Conservation (phyloP, 352 stramenopile species). For the Thalassiosira sp. region DNA sequence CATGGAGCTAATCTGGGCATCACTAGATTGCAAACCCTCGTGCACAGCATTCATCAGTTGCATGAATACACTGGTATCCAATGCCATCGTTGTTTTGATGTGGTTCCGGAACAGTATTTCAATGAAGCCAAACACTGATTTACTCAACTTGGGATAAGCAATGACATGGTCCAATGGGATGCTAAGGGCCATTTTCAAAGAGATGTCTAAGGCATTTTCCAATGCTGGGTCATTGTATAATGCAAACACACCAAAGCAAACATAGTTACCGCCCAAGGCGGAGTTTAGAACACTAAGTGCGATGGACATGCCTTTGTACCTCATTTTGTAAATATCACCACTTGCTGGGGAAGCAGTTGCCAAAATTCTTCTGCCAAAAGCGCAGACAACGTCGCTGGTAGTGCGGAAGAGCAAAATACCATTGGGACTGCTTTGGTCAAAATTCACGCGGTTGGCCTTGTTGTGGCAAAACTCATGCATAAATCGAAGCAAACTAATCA, state of each 20-base stretch:
- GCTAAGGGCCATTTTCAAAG: constrained; percentile 91
- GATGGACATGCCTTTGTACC: constrained; percentile 97
- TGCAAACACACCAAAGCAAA: constrained; percentile 99
- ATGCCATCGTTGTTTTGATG: constrained; percentile 90
- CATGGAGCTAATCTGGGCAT: constrained; percentile 91
- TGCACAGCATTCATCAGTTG: constrained; percentile 93
- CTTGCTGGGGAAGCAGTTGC: constrained; percentile 41
- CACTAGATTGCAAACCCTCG: constrained; percentile 84
- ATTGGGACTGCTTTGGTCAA: constrained; percentile 96
- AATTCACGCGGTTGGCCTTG: constrained; percentile 96
- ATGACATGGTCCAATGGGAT: constrained; percentile 96
- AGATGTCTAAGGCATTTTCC: constrained; percentile 93
- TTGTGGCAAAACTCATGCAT: constrained; percentile 91
- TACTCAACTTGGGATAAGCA: constrained; percentile 96
- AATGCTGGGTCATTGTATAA: constrained; percentile 94
- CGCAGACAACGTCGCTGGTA: constrained; percentile 93
- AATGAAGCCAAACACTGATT: constrained; percentile 97
- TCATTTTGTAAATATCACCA: constrained; percentile 90
- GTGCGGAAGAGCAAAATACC: constrained; percentile 97
- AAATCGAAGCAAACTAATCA: constrained; percentile 96
- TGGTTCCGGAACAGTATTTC: constrained; percentile 98
- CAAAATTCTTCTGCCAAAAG: constrained; percentile 90
- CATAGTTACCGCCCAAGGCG: constrained; percentile 92
- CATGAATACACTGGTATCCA: constrained; percentile 93
- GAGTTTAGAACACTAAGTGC: constrained; percentile 90